Conservation (phyloP, 495 filamentous ascomycete species). For the Neurospora discreta region DNA sequence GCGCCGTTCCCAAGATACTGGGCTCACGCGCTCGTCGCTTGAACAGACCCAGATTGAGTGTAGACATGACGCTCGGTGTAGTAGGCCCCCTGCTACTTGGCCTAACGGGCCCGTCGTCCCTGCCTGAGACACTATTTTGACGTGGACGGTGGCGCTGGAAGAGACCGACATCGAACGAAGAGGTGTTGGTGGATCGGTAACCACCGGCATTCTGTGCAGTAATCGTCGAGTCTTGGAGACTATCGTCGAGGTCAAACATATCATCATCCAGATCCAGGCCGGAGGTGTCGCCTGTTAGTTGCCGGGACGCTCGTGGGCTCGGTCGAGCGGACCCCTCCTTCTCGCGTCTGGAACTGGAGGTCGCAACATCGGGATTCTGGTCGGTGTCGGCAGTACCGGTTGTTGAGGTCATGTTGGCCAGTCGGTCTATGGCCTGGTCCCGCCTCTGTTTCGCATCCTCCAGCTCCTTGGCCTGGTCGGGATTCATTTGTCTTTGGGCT, state of each 20-base stretch:
- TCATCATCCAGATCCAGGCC: conserved; percentile 37
- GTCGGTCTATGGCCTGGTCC: conserved; percentile 28
- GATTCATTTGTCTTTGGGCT: background rate
- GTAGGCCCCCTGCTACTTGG: conserved; percentile 37
- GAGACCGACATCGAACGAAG: conserved; percentile 28
- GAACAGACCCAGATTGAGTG: conserved; percentile 36
- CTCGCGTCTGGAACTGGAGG: background rate
- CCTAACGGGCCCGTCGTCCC: conserved; percentile 33
- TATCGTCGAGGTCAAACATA: conserved; percentile 35
- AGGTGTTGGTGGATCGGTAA: conserved; percentile 33
- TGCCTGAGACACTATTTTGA: conserved; percentile 33
- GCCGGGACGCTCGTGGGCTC: conserved; percentile 9
- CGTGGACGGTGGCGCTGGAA: conserved; percentile 33
- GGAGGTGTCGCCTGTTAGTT: conserved; percentile 25
- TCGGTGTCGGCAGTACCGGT: background rate
- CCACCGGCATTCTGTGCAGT: conserved; percentile 18
- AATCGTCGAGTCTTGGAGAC: conserved; percentile 22
- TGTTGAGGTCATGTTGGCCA: conserved; percentile 31
- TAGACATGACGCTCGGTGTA: conserved; percentile 33
- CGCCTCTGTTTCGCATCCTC: conserved; percentile 21
- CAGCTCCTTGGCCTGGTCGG: conserved; percentile 22
- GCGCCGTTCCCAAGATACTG: conserved; percentile 34
- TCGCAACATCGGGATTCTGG: conserved; percentile 14
- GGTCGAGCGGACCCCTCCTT: conserved; percentile 15
- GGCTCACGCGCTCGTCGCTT: conserved; percentile 34